A percentile compares a stretch with the other conserved stretches of the same genome.
Conservation (phyloP, 257 asterid genomes). For the Leptodermis oblonga region DNA sequence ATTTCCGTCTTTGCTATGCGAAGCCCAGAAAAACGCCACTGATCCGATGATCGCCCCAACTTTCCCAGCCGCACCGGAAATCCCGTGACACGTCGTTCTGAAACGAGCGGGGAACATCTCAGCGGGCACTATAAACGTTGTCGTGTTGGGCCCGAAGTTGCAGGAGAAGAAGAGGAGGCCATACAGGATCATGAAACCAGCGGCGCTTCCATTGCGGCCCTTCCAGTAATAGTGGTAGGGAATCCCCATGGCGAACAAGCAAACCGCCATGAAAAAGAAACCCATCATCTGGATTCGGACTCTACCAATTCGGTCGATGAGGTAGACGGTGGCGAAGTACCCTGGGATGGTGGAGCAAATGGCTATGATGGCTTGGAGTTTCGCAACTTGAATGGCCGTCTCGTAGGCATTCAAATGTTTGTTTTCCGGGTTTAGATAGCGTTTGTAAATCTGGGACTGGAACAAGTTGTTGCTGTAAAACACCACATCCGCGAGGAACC, state of each 20-base stretch:
- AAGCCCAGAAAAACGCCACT: conserved; percentile 44
- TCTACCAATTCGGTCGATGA: conserved; percentile 54
- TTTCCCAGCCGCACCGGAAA: conserved; percentile 47
- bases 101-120: conserved; percentile 63
- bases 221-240: conserved; percentile 35
- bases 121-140: conserved; percentile 54
- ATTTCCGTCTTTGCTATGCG: neutral
- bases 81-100: conserved; percentile 49
- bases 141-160: conserved; percentile 59
- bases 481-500: conserved; percentile 50
- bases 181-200: conserved; percentile 39
- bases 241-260: conserved; percentile 37
- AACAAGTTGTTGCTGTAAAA: conserved; percentile 51
- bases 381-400: conserved; percentile 41
- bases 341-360: conserved; percentile 55
- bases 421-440: conserved; percentile 6
- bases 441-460: conserved; percentile 36
- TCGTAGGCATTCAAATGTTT: conserved; percentile 24
- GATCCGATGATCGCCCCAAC: conserved; percentile 45
- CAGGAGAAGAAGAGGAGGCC: conserved; percentile 48
- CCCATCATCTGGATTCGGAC: conserved; percentile 47
- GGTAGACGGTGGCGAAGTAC: conserved; percentile 44
- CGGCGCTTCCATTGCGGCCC: neutral
- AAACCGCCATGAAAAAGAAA: conserved; percentile 45
- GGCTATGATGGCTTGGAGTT: conserved; percentile 49